Evolutionary conservation across 805 yeast species (phyloP), one percentile per base, ranked within the genome.

Genomic region (Wilhelminamyces savonicus): DNA sequence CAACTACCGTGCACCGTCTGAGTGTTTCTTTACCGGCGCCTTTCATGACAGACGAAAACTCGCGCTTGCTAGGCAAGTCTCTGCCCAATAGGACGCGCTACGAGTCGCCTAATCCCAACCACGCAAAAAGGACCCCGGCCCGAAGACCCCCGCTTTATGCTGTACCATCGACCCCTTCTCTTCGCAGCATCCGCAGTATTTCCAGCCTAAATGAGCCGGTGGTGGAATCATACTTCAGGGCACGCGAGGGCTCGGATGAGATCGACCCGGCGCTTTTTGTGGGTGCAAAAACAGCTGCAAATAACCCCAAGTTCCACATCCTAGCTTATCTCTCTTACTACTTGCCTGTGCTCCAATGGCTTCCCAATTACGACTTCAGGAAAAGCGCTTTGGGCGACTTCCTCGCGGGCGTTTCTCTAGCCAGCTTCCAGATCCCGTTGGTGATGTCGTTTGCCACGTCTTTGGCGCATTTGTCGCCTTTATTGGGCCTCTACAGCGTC

Each of bases 381-480:
- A 27, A 26, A 7, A 22, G 31, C 12, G 28, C 54, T 7, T 12
- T 48, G 5, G 61, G 63, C 10, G 63, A 56, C 27, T 29, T 50
- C 12, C 36, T 56, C 10, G 63, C 63, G 8, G 61, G 63, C 0
- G 27, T 54, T 3, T 50, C 61, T 14, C 36, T 56, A 16, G 56
- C 62, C 5, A 48, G 54, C 17, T 56, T 56, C 40, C 63, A 56
- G 39, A 50, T 56, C 23, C 62, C 62, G 7, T 40, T 56, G 20
- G 57, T 24, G 71, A 68, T 79, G 70, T 74, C 82, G 2, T 82
- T 82, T 46, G 92, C 95, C 3, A 78, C 85, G 0, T 78, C 94
- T 0, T 64, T 87, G 26, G 94, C 95, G 2, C 85, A 79, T 44
- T 79, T 85, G 9, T 90, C 92, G 8, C 84, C 95, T 0, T 54